Evolutionary conservation across 1,139 yeast species (phyloP).

Genomic region (Geotrichum reessii): DNA sequence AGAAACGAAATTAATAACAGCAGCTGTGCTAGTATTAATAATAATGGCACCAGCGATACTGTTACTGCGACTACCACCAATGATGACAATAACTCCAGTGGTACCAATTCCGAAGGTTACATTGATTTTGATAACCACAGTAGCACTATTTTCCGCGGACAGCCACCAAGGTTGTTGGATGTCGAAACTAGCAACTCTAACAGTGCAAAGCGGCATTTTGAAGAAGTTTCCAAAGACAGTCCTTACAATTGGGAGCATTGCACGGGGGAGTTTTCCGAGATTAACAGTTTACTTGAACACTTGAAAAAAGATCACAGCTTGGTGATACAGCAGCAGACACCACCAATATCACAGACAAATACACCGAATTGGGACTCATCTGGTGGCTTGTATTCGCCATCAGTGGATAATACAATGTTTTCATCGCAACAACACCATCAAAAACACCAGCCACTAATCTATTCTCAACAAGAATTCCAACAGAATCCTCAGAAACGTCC

Average conservation of each 20-base stretch:
- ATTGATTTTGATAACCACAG: neutral
- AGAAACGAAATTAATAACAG: neutral
- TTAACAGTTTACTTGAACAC: conserved; percentile 35
- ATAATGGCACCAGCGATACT: neutral
- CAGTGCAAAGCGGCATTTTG: neutral
- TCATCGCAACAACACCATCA: neutral
- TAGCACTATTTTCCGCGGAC: neutral
- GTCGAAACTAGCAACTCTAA: neutral
- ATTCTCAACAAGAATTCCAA: neutral
- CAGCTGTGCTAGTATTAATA: neutral
- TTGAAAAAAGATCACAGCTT: conserved; percentile 31
- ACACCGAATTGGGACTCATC: neutral
- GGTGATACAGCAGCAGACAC: neutral
- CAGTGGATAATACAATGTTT: conserved; percentile 1
- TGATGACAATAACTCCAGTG: neutral
- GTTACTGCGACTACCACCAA: neutral
- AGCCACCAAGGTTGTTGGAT: neutral
- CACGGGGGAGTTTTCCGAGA: conserved; percentile 28
- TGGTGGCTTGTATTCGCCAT: neutral
- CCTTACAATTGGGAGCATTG: conserved; percentile 40
- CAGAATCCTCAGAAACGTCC: conserved; percentile 21
- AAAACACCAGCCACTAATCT: neutral
- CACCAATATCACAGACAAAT: neutral
- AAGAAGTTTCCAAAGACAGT: neutral
- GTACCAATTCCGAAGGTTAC: neutral